Percentiles rank a stretch among this genome's conserved stretches.
Evolutionary conservation across 2,329 filamentous ascomycete genomes (phyloP).

Genomic region (Aspergillus persii): DNA sequence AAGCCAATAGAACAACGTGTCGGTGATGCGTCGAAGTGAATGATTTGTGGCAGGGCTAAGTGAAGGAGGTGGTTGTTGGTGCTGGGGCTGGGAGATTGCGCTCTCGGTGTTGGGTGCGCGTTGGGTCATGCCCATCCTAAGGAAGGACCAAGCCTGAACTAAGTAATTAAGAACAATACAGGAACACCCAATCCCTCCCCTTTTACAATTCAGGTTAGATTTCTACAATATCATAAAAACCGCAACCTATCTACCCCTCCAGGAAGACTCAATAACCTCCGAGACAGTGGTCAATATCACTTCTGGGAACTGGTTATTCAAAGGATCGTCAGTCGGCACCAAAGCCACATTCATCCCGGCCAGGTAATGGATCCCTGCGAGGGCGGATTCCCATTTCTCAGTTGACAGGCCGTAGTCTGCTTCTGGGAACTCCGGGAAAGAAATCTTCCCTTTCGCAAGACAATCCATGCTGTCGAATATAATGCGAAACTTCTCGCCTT

Average conservation of each 20-base stretch:
- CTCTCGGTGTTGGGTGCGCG: no score
- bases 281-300: not conserved
- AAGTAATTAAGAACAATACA: no score
- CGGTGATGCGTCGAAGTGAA: no score
- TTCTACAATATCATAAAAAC: not conserved
- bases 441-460: not conserved
- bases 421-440: not conserved
- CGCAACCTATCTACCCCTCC: not conserved
- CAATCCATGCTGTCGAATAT: not conserved
- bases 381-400: not conserved
- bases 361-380: not conserved
- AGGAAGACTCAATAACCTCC: not conserved
- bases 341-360: not conserved
- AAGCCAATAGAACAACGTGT: no score
- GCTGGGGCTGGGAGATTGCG: no score
- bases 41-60: no score
- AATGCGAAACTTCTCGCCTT: not conserved
- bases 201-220: no score
- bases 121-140: no score
- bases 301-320: not conserved
- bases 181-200: no score
- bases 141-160: no score
- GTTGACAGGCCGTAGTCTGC: not conserved
- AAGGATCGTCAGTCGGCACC: not conserved
- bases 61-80: no score